A percentile compares a stretch with the other conserved stretches of the same genome.
Conservation (phyloP, 1,284 basidiomycete genomes). For the Abortiporus biennis region DNA sequence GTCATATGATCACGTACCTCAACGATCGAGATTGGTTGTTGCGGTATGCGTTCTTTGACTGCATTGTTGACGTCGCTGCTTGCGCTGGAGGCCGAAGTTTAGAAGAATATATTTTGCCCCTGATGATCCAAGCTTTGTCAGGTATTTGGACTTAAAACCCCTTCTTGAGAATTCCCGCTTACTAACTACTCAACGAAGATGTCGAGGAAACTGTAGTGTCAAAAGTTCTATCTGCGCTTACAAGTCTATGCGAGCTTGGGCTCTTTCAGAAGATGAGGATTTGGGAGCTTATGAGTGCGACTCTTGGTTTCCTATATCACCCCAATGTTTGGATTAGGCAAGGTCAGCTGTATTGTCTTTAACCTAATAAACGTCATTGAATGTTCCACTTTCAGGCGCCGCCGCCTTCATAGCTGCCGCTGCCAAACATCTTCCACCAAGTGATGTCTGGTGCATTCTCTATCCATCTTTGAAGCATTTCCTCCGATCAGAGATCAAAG, state of each 20-base stretch:
- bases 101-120: conserved; percentile 86
- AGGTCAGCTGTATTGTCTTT: conserved; percentile 37
- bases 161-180: neutral
- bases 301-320: conserved; percentile 88
- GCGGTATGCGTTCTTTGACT: conserved; percentile 90
- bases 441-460: conserved; percentile 94
- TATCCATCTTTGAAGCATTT: conserved; percentile 89
- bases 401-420: conserved; percentile 84
- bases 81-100: conserved; percentile 84
- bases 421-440: conserved; percentile 70
- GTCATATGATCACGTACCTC: conserved; percentile 98
- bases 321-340: conserved; percentile 97
- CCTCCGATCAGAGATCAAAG: conserved; percentile 79
- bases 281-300: conserved; percentile 88
- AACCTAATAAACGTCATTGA: conserved; percentile 1
- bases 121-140: conserved; percentile 90
- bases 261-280: conserved; percentile 89
- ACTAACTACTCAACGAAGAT: conserved; percentile 45
- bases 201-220: conserved; percentile 92
- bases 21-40: conserved; percentile 95
- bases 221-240: conserved; percentile 80
- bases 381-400: conserved; percentile 48
- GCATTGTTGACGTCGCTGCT: conserved; percentile 90
- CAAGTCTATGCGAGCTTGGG: conserved; percentile 80
- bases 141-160: conserved; percentile 40